Evolutionary conservation across 768 basidiomycete genomes (phyloP).

Genomic region (Rhodotorula sphaerocarpa): DNA sequence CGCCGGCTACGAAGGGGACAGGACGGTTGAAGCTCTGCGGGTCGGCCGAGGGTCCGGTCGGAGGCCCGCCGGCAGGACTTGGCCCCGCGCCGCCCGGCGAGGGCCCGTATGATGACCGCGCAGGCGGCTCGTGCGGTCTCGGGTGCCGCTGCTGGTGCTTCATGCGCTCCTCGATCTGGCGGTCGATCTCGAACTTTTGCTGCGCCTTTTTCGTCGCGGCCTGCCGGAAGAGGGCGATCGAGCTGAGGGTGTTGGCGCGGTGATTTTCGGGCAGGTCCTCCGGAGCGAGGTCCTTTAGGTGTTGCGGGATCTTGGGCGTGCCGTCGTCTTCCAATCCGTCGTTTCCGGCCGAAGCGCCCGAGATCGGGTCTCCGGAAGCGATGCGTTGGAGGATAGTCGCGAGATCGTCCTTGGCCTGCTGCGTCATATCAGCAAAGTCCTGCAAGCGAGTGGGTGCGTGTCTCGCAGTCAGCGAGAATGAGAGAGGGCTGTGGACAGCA

Average conservation of each 20-base stretch:
- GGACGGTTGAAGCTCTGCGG: conserved; percentile 71
- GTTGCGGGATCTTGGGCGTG: conserved; percentile 49
- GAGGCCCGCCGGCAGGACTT: conserved; percentile 25
- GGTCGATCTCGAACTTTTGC: conserved; percentile 63
- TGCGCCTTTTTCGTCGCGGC: conserved; percentile 82
- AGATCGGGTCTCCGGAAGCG: conserved; percentile 20
- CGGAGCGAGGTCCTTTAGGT: conserved; percentile 90
- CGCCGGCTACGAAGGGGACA: conserved; percentile 62
- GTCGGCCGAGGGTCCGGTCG: conserved; percentile 43
- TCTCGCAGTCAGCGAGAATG: not conserved
- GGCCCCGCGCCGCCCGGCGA: conserved; percentile 16
- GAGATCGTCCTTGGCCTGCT: conserved; percentile 35
- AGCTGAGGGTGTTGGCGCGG: conserved; percentile 85
- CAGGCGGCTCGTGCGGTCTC: conserved; percentile 50
- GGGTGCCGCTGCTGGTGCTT: conserved; percentile 47
- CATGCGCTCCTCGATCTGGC: conserved; percentile 43
- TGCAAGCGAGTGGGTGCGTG: too few species aligned
- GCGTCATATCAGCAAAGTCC: conserved; percentile 60
- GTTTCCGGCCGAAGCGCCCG: not conserved
- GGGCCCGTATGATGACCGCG: too few species aligned
- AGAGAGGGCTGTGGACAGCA: not conserved
- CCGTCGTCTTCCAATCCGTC: not conserved
- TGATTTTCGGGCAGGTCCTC: conserved; percentile 87
- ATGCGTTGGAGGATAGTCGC: conserved; percentile 18
- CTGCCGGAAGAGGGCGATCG: conserved; percentile 93